Base-by-base conservation (phyloP, 352 stramenopile genomes). In the Globisporangium abappressorium region DNA sequence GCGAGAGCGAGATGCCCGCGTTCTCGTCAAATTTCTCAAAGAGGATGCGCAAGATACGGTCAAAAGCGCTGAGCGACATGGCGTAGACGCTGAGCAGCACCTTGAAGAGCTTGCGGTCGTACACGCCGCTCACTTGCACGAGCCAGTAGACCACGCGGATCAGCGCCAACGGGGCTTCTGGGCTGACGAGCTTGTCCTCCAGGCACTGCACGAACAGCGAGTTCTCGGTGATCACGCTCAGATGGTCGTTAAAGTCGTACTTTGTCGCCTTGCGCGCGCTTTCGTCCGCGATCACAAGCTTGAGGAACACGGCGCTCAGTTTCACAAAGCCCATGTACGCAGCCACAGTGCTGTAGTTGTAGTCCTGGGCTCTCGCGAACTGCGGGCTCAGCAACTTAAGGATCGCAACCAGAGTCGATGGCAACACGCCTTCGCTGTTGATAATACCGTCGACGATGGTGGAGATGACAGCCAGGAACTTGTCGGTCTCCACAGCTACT, bases 21-120 rank as follows among this genome's bases (percentile, higher is more conserved):
- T 78, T 65, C 2, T 71, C 65, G 38, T 90, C 83, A 53, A 92
- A 89, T 0, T 80, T 72, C n/a, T 88, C 69, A 4, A 92, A 76
- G 28, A 92, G 34, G 1, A 77, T 66, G 15, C 86, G 80, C 26
- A 94, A 47, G 30, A 78, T 62, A 12, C 85, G 76, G 68, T 95
- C 88, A 9, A 84, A 72, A 0, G 70, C 54, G 28, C 80, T 89
- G 0, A 94, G 69, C 41, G 86, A 92, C 74, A 93, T 89, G 15
- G 73, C 79, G 70, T 95, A 95, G 5, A 75, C 62, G 24, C 71
- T 75, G 7, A 95, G 78, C 30, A 95, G 65, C 22, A 76, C 70
- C 66, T 88, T 73, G 62, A 91, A 89, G 30, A 93, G 66, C 47
- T 74, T 68, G 9, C 77, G 74, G 26, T 72, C 70, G 57, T 90